These are phyloP conservation scores for Elongisporangium undulatum DNA, from an alignment of 352 stramenopile genomes.

Conservation along the genomic window DNA sequence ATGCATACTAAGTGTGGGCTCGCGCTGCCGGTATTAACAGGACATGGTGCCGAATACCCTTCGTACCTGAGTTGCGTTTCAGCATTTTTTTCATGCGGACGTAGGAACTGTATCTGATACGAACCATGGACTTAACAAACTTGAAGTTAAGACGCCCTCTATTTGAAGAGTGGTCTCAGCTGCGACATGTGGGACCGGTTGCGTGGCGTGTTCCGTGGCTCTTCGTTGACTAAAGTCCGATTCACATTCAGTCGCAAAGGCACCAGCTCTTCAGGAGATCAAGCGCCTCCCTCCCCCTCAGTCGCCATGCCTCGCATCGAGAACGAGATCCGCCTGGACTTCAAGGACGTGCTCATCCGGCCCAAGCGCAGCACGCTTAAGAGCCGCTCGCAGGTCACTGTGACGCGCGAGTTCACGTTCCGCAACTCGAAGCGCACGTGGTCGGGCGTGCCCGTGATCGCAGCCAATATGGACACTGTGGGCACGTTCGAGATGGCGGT, in stretches of 20 bases:
- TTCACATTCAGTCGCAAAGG: constrained; percentile 8
- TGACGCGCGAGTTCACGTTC: constrained; percentile 67
- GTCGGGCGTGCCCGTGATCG: constrained; percentile 83
- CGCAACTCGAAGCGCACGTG: constrained; percentile 76
- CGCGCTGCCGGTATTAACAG: no score
- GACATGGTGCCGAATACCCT: no score
- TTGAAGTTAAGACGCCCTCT: no score
- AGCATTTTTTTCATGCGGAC: no score
- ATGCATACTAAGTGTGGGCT: no score
- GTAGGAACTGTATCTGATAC: no score
- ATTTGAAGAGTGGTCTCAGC: no score
- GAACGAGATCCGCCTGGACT: constrained; percentile 89
- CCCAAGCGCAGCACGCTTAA: constrained; percentile 91
- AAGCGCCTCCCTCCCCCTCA: background rate
- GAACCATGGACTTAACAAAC: no score
- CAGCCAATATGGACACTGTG: constrained; percentile 91
- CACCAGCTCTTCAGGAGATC: no score
- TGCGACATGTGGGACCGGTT: no score
- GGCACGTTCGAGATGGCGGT: constrained; percentile 89
- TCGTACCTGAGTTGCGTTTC: no score
- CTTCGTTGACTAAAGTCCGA: background rate
- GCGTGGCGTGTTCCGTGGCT: background rate
- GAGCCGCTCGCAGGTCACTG: constrained; percentile 79
- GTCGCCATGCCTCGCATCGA: constrained; percentile 84
- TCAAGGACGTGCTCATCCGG: constrained; percentile 93